phyloP scores from a whole-genome alignment of 2,329 filamentous ascomycete species.

The Sarocladium strictum region DNA sequence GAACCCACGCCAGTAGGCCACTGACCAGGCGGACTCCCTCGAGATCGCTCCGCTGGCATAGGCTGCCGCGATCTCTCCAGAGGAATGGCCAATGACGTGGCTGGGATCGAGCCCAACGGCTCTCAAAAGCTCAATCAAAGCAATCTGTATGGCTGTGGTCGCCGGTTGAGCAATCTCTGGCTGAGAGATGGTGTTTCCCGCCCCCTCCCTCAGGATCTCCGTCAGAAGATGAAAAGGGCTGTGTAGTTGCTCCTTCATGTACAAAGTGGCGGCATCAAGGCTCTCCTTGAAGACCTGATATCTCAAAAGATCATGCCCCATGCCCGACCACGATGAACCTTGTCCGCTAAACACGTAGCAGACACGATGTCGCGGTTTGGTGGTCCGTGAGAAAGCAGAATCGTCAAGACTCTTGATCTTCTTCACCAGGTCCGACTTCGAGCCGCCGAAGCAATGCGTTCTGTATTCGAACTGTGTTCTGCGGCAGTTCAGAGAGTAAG shows the following conservation, averaged over 20 bases:
- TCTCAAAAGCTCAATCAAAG: not conserved
- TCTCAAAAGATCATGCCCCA: constrained; percentile 23
- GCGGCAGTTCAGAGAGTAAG: constrained; percentile 40
- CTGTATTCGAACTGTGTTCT: constrained; percentile 40
- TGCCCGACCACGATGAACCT: constrained; percentile 25
- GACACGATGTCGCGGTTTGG: not conserved
- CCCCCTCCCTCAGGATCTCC: not conserved
- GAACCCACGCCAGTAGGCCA: constrained; percentile 8
- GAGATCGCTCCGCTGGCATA: not conserved
- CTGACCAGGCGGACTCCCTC: constrained; percentile 1
- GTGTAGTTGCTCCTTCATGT: constrained; percentile 19
- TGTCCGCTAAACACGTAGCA: constrained; percentile 26
- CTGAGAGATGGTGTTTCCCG: constrained; percentile 10
- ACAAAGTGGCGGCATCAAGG: constrained; percentile 18
- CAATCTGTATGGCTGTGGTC: constrained; percentile 31
- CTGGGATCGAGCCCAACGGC: not conserved
- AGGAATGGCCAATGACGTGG: constrained; percentile 22
- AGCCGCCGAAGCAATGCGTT: not conserved
- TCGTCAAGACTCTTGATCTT: not conserved
- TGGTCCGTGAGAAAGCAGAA: not conserved
- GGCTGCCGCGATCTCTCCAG: constrained; percentile 8
- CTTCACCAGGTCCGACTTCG: not conserved
- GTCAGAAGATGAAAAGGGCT: constrained; percentile 19
- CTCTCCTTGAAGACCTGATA: constrained; percentile 14
- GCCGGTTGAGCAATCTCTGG: constrained; percentile 25